Base-by-base conservation (phyloP, 176 grass and related monocot species). In the Musa troglodytarum region DNA sequence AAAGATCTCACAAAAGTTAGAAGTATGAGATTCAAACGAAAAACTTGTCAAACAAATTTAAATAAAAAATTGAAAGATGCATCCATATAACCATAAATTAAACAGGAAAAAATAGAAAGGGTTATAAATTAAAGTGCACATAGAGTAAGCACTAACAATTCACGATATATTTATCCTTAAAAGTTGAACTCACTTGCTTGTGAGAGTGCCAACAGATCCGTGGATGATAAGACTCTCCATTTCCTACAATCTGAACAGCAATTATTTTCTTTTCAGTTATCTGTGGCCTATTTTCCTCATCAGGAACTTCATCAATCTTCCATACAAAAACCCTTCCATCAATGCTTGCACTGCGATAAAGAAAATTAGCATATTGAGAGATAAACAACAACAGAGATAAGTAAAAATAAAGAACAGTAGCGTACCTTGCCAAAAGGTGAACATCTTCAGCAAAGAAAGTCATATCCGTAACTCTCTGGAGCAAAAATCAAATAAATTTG, bases 371-470 rank as follows among this genome's bases (percentile, higher is more conserved):
- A 53, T 69, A 51, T 49, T 63, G 43, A 53, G 10, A 14, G 77
- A 74, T 28, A 24, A 26, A 62, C 76, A 55, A 75, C 4, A 14
- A 53, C 5, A 72, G 14, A 63, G 5, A 58, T 29, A 22, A 76
- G 7, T 10, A 74, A 6, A 20, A 4, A 43, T 10, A 28, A 28
- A 56, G 21, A 74, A 10, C 11, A 74, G 21, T 74, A 26, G 9
- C 19, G 55, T 88, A 98, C 94, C 94, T 98, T 82, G 90, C 94
- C 80, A 98, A 85, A 72, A 83, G 82, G 80, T 98, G 94, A 66
- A 98, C 94, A 61, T 98, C 94, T 86, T 93, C 90, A 56, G 94
- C 90, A 78, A 98, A 98, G 82, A 98, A 98, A 78, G 86, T 82
- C 90, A 98, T 98, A 82, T 98, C 94, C 2, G 94, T 93, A 56